Evolutionary conservation across 129 eudicot species (phyloP).

Genomic region (Logfia minima): DNA sequence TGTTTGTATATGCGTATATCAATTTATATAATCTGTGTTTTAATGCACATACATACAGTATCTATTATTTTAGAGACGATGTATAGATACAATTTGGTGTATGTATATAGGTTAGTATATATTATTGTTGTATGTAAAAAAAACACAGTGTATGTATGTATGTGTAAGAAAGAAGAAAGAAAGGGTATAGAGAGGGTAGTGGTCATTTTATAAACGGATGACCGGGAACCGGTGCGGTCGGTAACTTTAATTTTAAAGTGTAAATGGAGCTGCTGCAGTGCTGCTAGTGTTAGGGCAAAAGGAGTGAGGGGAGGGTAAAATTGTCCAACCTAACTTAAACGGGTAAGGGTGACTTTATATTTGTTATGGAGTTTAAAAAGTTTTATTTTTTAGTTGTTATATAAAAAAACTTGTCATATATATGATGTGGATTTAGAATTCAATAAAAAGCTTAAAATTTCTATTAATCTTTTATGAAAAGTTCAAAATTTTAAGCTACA

Average conservation of each 20-base stretch:
- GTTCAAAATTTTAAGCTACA: too few relatives aligned
- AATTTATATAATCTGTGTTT: slow-evolving; percentile 1
- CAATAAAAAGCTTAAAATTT: too few relatives aligned
- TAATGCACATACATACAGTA: slow-evolving; percentile 18
- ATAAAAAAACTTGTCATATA: too few relatives aligned
- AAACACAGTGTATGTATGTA: slow-evolving; percentile 27
- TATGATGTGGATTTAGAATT: too few relatives aligned
- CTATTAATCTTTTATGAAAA: too few relatives aligned
- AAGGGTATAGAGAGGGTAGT: slow-evolving; percentile 17
- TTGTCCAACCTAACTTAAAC: neutral
- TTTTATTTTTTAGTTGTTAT: too few relatives aligned
- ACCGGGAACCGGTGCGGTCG: slow-evolving; percentile 37
- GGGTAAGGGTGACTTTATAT: neutral
- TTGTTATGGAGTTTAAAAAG: too few relatives aligned
- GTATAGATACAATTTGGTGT: slow-evolving; percentile 36
- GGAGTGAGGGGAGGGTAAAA: neutral
- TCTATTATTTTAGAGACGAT: slow-evolving; percentile 18
- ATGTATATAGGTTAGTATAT: slow-evolving; percentile 31
- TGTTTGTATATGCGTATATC: slow-evolving; percentile 14
- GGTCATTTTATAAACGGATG: slow-evolving; percentile 25
- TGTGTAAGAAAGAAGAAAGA: slow-evolving; percentile 24
- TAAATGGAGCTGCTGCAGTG: too few relatives aligned
- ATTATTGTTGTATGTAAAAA: slow-evolving; percentile 3
- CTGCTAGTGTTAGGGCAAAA: slow-evolving; percentile 6
- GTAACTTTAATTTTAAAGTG: neutral